Evolutionary conservation across 441 rosid genomes (phyloP).

Genomic region (Mallotus japonicus): DNA sequence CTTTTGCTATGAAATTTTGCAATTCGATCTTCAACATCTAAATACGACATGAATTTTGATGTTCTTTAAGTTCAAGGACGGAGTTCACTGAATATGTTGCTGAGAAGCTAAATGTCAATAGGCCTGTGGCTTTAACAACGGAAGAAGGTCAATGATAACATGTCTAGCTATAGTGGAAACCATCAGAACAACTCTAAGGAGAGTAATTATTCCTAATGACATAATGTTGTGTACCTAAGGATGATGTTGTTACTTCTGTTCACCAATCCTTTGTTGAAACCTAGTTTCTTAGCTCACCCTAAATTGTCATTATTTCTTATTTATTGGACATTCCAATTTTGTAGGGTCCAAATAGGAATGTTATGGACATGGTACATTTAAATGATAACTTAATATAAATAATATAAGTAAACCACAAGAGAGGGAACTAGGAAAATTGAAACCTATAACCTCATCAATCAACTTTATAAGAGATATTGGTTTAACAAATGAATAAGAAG

Average conservation of each 20-base stretch:
- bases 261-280: neutral
- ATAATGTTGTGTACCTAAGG: neutral
- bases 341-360: neutral
- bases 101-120: neutral
- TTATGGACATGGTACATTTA: neutral
- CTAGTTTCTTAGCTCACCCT: neutral
- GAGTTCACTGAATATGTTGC: neutral
- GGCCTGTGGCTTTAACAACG: neutral
- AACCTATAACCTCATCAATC: neutral
- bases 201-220: neutral
- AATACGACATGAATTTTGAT: too few relatives aligned
- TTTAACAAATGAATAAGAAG: neutral
- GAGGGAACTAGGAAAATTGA: neutral
- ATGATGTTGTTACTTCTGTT: neutral
- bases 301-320: neutral
- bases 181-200: neutral
- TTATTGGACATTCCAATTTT: neutral
- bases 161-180: neutral
- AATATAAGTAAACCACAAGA: neutral
- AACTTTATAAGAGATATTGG: neutral
- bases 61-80: slow-evolving; percentile 1
- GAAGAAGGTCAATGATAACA: neutral
- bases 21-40: neutral
- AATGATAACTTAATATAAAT: neutral
- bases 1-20: neutral